Conservation (phyloP, 768 basidiomycete species). For the Omphalotus guepiniiformis region DNA sequence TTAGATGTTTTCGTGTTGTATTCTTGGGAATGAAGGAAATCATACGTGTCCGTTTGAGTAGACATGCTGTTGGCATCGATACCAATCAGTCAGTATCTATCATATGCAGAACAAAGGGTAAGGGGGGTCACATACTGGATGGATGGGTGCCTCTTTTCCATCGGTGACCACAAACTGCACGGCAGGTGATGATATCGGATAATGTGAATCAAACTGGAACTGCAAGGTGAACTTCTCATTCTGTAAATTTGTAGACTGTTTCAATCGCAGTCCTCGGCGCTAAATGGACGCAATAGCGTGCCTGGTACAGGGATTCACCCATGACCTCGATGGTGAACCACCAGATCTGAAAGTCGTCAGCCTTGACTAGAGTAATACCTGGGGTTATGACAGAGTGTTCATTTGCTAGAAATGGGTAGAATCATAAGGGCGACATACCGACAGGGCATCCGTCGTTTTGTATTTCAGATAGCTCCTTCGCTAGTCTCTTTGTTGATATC, state of each 20-base stretch:
- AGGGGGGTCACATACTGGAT: slow-evolving; percentile 56
- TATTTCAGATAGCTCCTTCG: slow-evolving; percentile 71
- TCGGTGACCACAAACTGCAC: slow-evolving; percentile 79
- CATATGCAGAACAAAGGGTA: background rate
- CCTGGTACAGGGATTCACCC: slow-evolving; percentile 79
- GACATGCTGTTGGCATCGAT: slow-evolving; percentile 50
- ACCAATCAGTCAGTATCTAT: background rate
- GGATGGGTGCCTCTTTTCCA: slow-evolving; percentile 62
- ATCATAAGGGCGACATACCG: slow-evolving; percentile 33
- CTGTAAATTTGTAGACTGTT: slow-evolving; percentile 29
- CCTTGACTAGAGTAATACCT: slow-evolving; percentile 73
- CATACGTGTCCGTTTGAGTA: slow-evolving; percentile 86
- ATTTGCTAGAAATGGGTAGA: background rate
- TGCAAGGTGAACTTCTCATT: slow-evolving; percentile 73
- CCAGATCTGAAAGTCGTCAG: slow-evolving; percentile 80
- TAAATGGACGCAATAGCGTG: slow-evolving; percentile 22
- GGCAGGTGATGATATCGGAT: slow-evolving; percentile 85
- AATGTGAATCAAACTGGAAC: slow-evolving; percentile 77
- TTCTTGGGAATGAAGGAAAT: slow-evolving; percentile 6
- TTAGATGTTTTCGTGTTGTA: too few relatives aligned
- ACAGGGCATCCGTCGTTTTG: slow-evolving; percentile 62
- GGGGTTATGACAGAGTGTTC: slow-evolving; percentile 11
- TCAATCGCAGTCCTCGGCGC: background rate
- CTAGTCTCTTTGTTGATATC: slow-evolving; percentile 59
- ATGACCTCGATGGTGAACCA: slow-evolving; percentile 75